Conservation (phyloP, 2,329 filamentous ascomycete species). For the Colletotrichum cereale region DNA sequence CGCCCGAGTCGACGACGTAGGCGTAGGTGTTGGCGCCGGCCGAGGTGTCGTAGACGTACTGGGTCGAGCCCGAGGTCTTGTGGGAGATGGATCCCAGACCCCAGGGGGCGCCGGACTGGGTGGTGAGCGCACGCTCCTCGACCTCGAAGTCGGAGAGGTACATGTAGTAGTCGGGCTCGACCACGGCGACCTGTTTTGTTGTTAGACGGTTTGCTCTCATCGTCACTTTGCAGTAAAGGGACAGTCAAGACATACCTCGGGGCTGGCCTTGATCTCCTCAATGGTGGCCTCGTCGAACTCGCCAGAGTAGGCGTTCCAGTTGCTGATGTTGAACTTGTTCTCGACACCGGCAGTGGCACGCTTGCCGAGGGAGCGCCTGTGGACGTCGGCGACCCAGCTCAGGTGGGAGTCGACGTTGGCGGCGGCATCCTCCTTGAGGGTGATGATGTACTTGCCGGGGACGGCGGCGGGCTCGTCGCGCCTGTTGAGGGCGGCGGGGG, state of each 20-base stretch:
- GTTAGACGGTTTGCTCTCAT: too few species aligned
- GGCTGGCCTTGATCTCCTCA: slow-evolving; percentile 53
- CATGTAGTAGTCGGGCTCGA: slow-evolving; percentile 50
- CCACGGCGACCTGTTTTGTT: slow-evolving; percentile 47
- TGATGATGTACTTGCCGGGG: slow-evolving; percentile 60
- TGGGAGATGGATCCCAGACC: slow-evolving; percentile 61
- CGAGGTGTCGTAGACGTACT: slow-evolving; percentile 57
- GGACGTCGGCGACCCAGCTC: slow-evolving; percentile 47
- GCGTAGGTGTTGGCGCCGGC: slow-evolving; percentile 58
- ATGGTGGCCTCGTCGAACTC: slow-evolving; percentile 57
- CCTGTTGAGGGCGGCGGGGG: slow-evolving; percentile 43
- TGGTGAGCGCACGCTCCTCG: slow-evolving; percentile 42
- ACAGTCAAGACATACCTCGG: slow-evolving; percentile 48
- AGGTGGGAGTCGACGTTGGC: slow-evolving; percentile 48
- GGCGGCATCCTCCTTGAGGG: slow-evolving; percentile 54
- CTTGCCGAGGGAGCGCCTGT: slow-evolving; percentile 49
- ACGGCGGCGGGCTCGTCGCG: slow-evolving; percentile 49
- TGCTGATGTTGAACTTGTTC: slow-evolving; percentile 45
- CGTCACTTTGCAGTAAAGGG: too few species aligned
- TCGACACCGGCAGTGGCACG: slow-evolving; percentile 43
- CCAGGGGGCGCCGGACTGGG: slow-evolving; percentile 55
- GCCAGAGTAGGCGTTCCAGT: slow-evolving; percentile 59
- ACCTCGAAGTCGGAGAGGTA: slow-evolving; percentile 45
- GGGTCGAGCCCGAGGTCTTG: slow-evolving; percentile 47
- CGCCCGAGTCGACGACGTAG: slow-evolving; percentile 69